Conservation (phyloP, 768 basidiomycete genomes). For the Leucosporidium creatinivorum region DNA sequence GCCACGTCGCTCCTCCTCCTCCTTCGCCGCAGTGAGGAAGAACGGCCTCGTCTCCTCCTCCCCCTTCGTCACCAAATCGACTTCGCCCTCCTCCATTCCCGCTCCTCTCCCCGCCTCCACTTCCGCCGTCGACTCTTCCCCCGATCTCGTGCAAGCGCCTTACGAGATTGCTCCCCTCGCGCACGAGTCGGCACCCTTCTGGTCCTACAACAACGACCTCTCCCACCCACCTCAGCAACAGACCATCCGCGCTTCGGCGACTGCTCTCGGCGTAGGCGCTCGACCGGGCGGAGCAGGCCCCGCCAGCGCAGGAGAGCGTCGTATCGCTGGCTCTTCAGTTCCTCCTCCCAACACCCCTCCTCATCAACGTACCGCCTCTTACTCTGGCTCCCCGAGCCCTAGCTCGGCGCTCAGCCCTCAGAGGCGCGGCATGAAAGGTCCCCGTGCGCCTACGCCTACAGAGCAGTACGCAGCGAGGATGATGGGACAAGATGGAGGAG, state of each 20-base stretch:
- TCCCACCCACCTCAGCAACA: not conserved
- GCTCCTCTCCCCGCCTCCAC: not conserved
- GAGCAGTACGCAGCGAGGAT: not conserved
- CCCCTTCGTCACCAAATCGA: slow-evolving; percentile 14
- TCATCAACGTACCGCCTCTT: not conserved
- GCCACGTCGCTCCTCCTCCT: slow-evolving; percentile 9
- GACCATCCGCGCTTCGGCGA: not conserved
- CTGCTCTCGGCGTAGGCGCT: too few relatives aligned
- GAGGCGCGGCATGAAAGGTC: slow-evolving; percentile 23
- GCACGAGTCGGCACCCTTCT: not conserved
- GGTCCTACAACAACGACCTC: not conserved
- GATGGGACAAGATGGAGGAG: slow-evolving; percentile 9
- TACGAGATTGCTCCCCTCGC: not conserved
- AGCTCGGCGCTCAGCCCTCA: slow-evolving; percentile 13
- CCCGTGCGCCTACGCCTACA: slow-evolving; percentile 5
- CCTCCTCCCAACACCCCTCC: slow-evolving; percentile 11
- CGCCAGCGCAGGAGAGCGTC: not conserved
- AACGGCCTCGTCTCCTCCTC: slow-evolving; percentile 31
- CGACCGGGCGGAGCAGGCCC: too few relatives aligned
- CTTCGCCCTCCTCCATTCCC: not conserved
- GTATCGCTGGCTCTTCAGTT: slow-evolving; percentile 1
- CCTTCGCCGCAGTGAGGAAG: slow-evolving; percentile 21
- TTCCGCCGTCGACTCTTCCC: not conserved
- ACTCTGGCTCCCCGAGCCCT: not conserved
- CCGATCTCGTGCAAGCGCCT: not conserved